Evolutionary conservation across 148 eudicot genomes (phyloP), one percentile per base, ranked within the genome.

Genomic region (Vaccinium corymbosum): DNA sequence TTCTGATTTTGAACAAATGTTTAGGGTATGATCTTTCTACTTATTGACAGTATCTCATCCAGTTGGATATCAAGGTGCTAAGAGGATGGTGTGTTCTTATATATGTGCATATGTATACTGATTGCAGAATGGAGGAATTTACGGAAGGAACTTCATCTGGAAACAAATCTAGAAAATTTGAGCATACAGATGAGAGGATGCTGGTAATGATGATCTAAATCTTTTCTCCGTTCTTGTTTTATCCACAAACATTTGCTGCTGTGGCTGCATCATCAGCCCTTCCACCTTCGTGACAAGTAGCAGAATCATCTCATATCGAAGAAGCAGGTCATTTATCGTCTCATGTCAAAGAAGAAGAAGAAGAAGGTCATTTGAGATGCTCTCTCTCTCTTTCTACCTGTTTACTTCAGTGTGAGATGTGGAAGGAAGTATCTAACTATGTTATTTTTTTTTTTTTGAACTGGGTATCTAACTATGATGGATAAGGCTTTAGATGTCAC

Each of bases 101-200:
- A 50, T 50, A 50, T 72, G 59, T 84, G 57, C 25, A 12, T 88
- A 13, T 35, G 38, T 35, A 35, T 35, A 35, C 80, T 42, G 62
- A 78, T 25, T 85, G 83, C 91, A 95, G 98, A 90, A 92, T 94
- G 93, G 98, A 94, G 82, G 97, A 94, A 90, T 89, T 87, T 89
- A 95, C 92, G 55, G 82, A 84, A 29, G 98, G 95, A 83, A 89
- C 90, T 53, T 92, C 98, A 53, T 79, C 89, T 11, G 95, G 90
- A 72, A 84, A 93, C 87, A 86, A 81, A 66, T 90, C 94, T 62
- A 94, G 94, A 89, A 86, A 89, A 86, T 87, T 90, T n/a, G 38
- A 93, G 88, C 89, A 87, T 95, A 79, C 93, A 93, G 57, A 91
- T 87, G 13, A 90, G 89, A 91, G 87, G 84, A 87, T 90, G 93